A percentile compares a stretch with the other conserved stretches of the same genome.
Conservation (phyloP, 495 filamentous ascomycete genomes). For the Pyrenula aspistea region DNA sequence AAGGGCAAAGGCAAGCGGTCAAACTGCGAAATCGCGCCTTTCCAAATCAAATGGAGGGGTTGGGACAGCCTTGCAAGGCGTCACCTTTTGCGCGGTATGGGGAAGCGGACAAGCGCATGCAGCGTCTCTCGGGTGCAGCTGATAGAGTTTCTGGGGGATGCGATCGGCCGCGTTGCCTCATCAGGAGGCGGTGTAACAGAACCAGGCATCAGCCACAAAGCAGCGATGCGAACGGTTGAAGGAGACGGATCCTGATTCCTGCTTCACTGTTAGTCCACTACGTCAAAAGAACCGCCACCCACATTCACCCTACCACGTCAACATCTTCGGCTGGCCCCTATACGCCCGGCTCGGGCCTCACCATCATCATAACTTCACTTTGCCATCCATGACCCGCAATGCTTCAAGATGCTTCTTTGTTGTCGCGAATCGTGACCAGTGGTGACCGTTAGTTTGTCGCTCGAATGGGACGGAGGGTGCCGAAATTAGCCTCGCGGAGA, state of each 20-base stretch:
- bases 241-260: neutral
- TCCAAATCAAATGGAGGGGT: too few species aligned
- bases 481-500: neutral
- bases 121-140: neutral
- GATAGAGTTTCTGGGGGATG: neutral
- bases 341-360: neutral
- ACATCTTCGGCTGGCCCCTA: neutral
- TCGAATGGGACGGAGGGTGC: neutral
- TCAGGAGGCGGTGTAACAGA: neutral
- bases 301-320: neutral
- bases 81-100: too few species aligned
- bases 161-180: neutral
- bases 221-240: neutral
- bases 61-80: too few species aligned
- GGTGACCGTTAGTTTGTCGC: neutral
- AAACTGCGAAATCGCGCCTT: too few species aligned
- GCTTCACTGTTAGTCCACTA: too few species aligned
- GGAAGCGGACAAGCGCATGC: neutral
- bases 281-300: too few species aligned
- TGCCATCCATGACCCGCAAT: neutral
- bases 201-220: neutral
- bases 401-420: too few species aligned
- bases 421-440: too few species aligned
- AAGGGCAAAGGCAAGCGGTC: too few species aligned
- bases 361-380: neutral